Evolutionary conservation across 2,329 filamentous ascomycete species (phyloP).

Genomic region (Ploettnerulaceae sp.): DNA sequence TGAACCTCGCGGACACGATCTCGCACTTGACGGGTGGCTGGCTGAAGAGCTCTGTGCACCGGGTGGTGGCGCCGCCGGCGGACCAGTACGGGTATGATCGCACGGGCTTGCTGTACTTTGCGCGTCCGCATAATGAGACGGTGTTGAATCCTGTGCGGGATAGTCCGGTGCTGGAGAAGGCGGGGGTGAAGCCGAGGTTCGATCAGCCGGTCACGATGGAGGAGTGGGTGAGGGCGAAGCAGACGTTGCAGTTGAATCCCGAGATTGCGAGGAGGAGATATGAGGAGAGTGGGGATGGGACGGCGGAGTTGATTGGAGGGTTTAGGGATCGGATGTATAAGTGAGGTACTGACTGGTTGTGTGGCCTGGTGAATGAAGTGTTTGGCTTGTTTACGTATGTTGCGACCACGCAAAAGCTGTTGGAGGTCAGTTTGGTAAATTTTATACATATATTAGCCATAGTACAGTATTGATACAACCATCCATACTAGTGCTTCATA

Average conservation of each 20-base stretch:
- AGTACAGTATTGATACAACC: too few species aligned
- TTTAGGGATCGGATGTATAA: constrained; percentile 32
- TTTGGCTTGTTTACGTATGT: too few species aligned
- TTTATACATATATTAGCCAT: too few species aligned
- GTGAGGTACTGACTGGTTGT: background rate
- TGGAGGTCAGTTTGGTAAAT: too few species aligned
- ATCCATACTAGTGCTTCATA: too few species aligned
- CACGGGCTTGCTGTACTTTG: constrained; percentile 44
- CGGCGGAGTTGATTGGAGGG: constrained; percentile 37
- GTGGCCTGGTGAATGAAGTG: too few species aligned
- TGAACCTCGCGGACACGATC: constrained; percentile 47
- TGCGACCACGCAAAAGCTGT: too few species aligned
- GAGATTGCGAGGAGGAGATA: constrained; percentile 35
- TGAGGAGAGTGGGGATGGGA: constrained; percentile 34
- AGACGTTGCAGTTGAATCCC: constrained; percentile 35
- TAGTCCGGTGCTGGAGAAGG: constrained; percentile 30
- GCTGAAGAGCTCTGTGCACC: constrained; percentile 41
- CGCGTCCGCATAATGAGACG: constrained; percentile 31
- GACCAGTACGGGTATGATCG: constrained; percentile 39
- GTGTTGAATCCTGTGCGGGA: constrained; percentile 31
- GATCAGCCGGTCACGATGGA: constrained; percentile 42
- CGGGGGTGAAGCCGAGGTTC: constrained; percentile 32
- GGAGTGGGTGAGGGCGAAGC: constrained; percentile 40
- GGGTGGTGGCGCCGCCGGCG: constrained; percentile 34
- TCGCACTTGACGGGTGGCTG: constrained; percentile 46